A percentile compares a stretch with the other conserved stretches of the same genome.
Conservation (phyloP, 768 basidiomycete genomes). For the Boletus subparvulus region DNA sequence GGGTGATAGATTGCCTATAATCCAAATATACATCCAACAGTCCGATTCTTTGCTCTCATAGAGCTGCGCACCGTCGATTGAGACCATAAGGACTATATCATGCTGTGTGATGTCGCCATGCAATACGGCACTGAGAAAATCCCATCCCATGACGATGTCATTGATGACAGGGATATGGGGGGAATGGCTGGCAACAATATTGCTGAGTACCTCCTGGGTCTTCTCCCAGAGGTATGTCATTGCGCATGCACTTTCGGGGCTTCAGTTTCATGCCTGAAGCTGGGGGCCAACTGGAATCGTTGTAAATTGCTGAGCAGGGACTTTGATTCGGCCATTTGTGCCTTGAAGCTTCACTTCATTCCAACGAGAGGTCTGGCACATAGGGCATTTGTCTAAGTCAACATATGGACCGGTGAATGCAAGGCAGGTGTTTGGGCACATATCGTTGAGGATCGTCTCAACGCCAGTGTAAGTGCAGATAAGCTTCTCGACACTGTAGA, state of each 20-base stretch:
- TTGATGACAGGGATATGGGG: neutral
- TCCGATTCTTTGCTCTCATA: too few relatives aligned
- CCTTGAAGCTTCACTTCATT: slow-evolving; percentile 4
- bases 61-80: neutral
- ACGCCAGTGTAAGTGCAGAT: slow-evolving; percentile 28
- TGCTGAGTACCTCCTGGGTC: neutral
- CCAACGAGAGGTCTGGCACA: slow-evolving; percentile 34
- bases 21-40: neutral
- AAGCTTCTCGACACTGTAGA: too few relatives aligned
- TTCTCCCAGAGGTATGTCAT: slow-evolving; percentile 31
- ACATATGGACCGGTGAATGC: slow-evolving; percentile 41
- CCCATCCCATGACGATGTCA: neutral
- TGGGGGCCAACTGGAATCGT: slow-evolving; percentile 46
- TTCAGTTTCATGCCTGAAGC: slow-evolving; percentile 38
- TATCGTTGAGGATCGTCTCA: slow-evolving; percentile 31
- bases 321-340: slow-evolving; percentile 4
- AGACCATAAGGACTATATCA: neutral
- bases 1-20: neutral
- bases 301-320: slow-evolving; percentile 32
- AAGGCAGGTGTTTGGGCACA: slow-evolving; percentile 44
- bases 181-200: neutral
- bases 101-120: neutral
- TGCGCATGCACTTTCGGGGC: slow-evolving; percentile 13
- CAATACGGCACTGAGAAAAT: neutral
- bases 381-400: slow-evolving; percentile 28